Conservation (phyloP, 306 rosid species). For the Vigna unguiculata region DNA sequence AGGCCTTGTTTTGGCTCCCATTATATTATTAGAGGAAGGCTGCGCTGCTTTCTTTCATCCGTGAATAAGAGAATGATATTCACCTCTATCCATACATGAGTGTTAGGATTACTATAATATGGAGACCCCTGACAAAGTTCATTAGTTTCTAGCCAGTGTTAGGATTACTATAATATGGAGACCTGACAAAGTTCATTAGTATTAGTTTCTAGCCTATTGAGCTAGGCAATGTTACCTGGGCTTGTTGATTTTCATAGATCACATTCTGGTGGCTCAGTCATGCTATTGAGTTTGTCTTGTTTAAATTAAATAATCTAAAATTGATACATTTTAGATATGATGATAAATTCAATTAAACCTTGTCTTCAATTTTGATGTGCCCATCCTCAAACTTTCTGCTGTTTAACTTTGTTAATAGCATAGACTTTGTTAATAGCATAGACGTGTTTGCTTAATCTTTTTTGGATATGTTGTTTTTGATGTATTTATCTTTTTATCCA, state of each 20-base stretch:
- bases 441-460: slow-evolving; percentile 10
- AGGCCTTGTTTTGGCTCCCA: slow-evolving; percentile 2
- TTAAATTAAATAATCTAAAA: slow-evolving; percentile 15
- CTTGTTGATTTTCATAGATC: slow-evolving; percentile 15
- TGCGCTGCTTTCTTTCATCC: background rate
- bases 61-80: slow-evolving; percentile 9
- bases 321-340: background rate
- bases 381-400: slow-evolving; percentile 26
- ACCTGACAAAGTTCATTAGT: background rate
- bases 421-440: background rate
- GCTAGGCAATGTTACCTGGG: background rate
- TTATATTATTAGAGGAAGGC: background rate
- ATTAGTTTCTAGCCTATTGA: slow-evolving; percentile 18
- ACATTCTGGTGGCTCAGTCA: slow-evolving; percentile 7
- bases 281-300: slow-evolving; percentile 26
- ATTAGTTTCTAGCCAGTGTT: too few relatives aligned
- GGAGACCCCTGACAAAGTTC: background rate
- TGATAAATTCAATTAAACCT: background rate
- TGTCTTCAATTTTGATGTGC: background rate
- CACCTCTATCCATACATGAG: background rate
- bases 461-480: slow-evolving; percentile 2
- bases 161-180: slow-evolving; percentile 1
- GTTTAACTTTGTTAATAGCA: background rate
- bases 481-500: background rate
- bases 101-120: background rate